Conservation (phyloP, 495 filamentous ascomycete species). For the Lophiotrema nucula region DNA sequence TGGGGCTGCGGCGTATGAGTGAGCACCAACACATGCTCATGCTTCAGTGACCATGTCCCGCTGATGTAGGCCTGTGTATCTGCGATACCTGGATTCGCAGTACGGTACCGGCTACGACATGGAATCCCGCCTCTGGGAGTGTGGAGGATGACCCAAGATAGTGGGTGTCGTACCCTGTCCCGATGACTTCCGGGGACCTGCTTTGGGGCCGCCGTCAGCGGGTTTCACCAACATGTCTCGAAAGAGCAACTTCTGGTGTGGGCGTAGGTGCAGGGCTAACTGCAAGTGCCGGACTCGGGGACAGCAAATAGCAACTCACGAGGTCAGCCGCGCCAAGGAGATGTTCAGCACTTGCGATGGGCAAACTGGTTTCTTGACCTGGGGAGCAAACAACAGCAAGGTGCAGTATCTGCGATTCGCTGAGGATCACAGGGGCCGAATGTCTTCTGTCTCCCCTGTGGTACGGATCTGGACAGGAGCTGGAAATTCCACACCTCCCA, state of each 20-base stretch:
- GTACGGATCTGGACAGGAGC: background rate
- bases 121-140: too few relatives aligned
- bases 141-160: conserved; percentile 18
- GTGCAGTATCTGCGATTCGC: too few relatives aligned
- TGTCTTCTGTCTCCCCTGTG: background rate
- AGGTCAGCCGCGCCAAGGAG: conserved; percentile 25
- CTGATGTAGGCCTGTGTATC: conserved; percentile 4
- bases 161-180: conserved; percentile 20
- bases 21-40: conserved; percentile 1
- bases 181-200: conserved; percentile 22
- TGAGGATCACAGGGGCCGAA: too few relatives aligned
- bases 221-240: conserved; percentile 17
- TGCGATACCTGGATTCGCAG: too few relatives aligned
- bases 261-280: background rate
- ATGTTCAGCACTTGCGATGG: too few relatives aligned
- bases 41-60: background rate
- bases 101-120: too few relatives aligned
- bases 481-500: background rate
- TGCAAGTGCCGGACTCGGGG: conserved; percentile 9
- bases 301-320: conserved; percentile 28
- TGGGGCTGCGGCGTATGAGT: too few relatives aligned
- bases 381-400: background rate
- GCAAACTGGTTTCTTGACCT: background rate
- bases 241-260: too few relatives aligned
- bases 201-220: conserved; percentile 17